Conservation (phyloP, 1,284 basidiomycete species). For the Rhodotorula sp. region DNA sequence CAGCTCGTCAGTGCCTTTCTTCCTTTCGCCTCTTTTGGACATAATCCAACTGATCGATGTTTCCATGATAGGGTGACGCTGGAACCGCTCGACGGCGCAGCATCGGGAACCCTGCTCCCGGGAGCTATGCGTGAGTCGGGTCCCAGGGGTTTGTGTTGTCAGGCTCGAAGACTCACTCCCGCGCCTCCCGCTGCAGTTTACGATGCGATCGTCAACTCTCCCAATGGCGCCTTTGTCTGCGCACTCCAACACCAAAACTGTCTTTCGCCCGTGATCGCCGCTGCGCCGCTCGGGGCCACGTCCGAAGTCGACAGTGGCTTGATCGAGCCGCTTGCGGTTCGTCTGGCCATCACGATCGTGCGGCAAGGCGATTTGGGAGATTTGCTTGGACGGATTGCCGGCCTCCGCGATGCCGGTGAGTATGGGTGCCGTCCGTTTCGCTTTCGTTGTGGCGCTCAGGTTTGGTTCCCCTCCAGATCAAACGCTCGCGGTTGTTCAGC, state of each 20-base stretch:
- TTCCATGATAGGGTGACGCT: constrained; percentile 2
- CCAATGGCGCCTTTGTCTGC: constrained; percentile 18
- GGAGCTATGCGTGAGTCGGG: background rate
- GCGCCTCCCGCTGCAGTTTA: constrained; percentile 1
- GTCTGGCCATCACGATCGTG: constrained; percentile 12
- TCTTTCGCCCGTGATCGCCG: constrained; percentile 10
- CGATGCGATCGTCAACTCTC: background rate
- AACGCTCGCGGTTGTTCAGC: background rate
- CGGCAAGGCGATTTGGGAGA: constrained; percentile 14
- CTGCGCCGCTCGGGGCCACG: background rate
- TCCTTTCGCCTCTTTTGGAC: too few species aligned
- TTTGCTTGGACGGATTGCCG: constrained; percentile 10
- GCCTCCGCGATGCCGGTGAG: constrained; percentile 1
- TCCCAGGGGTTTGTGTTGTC: background rate
- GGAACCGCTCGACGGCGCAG: constrained; percentile 1
- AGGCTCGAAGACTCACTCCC: background rate
- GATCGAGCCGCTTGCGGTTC: background rate
- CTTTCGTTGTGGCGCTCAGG: background rate
- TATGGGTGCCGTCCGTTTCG: too few species aligned
- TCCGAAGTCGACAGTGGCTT: background rate
- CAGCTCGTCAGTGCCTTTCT: constrained; percentile 4
- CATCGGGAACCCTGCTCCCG: background rate
- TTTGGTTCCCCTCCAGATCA: background rate
- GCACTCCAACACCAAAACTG: background rate
- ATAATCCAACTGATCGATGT: fast-evolving